These are phyloP conservation scores for Cytospora chrysosperma DNA, from an alignment of 2,329 filamentous ascomycete genomes.

Conservation along the genomic window DNA sequence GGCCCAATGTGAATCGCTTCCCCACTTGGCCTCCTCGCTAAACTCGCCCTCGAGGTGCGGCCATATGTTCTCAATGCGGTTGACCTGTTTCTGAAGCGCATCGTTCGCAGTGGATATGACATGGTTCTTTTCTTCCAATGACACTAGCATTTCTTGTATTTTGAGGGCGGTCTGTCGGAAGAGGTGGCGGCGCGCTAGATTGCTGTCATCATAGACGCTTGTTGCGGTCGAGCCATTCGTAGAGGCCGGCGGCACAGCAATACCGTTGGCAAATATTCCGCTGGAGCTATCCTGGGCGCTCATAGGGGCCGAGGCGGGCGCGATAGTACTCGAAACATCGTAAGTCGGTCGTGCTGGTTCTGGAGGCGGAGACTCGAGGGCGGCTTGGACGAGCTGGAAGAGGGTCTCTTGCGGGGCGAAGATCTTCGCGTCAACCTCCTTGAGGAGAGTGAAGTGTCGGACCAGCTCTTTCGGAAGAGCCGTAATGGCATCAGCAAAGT, in stretches of 20 bases:
- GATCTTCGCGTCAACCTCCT: constrained; percentile 97
- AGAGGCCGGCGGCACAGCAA: constrained; percentile 39
- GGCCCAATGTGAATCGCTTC: constrained; percentile 91
- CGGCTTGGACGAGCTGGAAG: constrained; percentile 68
- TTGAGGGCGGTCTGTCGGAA: constrained; percentile 77
- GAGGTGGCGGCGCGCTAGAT: constrained; percentile 67
- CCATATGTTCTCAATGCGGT: constrained; percentile 83
- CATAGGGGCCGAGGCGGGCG: constrained; percentile 46
- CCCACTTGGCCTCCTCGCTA: constrained; percentile 90
- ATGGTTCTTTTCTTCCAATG: constrained; percentile 96
- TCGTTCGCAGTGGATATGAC: constrained; percentile 92
- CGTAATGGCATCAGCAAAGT: constrained; percentile 88
- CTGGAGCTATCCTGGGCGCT: constrained; percentile 51
- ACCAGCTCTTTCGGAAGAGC: constrained; percentile 94
- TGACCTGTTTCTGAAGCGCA: constrained; percentile 79
- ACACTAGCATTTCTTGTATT: constrained; percentile 81
- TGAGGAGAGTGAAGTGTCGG: constrained; percentile 90
- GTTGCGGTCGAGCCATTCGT: constrained; percentile 44
- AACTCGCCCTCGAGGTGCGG: constrained; percentile 85
- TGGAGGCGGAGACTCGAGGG: constrained; percentile 52
- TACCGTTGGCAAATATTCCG: constrained; percentile 39
- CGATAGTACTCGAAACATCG: constrained; percentile 44
- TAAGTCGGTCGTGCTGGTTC: constrained; percentile 43
- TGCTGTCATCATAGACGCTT: constrained; percentile 53
- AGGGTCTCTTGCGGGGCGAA: constrained; percentile 84